phyloP scores from a whole-genome alignment of 768 basidiomycete species.

The Jaapia argillacea region DNA sequence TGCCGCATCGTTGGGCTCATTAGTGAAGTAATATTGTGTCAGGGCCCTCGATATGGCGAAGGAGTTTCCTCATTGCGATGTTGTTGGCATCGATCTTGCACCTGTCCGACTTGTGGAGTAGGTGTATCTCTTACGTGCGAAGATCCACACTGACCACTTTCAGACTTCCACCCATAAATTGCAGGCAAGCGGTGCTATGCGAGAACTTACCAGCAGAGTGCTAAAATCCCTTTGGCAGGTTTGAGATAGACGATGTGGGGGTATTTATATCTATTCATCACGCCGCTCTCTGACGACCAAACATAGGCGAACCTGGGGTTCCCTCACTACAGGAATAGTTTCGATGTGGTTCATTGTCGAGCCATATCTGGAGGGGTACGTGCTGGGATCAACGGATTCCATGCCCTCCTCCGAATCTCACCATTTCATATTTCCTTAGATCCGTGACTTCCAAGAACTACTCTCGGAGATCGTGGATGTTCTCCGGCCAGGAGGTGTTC shows the following conservation, averaged over 20 bases:
- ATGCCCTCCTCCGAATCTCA: no score
- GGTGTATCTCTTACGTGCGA: conserved; percentile 3
- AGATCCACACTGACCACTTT: not conserved
- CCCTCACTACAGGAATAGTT: conserved; percentile 18
- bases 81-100: conserved; percentile 23
- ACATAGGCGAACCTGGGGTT: conserved; percentile 23
- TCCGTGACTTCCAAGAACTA: conserved; percentile 18
- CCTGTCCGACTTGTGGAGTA: conserved; percentile 17
- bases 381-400: not conserved
- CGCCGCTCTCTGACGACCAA: conserved; percentile 2
- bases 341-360: conserved; percentile 23
- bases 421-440: conserved; percentile 15
- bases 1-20: conserved; percentile 1
- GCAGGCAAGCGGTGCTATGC: conserved; percentile 14
- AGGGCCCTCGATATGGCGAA: conserved; percentile 25
- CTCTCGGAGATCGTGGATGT: conserved; percentile 16
- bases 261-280: not conserved
- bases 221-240: conserved; percentile 11
- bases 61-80: conserved; percentile 22
- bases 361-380: conserved; percentile 20
- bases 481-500: conserved; percentile 20
- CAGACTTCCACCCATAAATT: conserved; percentile 18
- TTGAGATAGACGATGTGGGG: conserved; percentile 26
- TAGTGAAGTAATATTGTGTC: conserved; percentile 1
- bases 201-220: not conserved